Evolutionary conservation across 1,139 yeast species (phyloP), one percentile per base, ranked within the genome.

Genomic region (Candida sp.): DNA sequence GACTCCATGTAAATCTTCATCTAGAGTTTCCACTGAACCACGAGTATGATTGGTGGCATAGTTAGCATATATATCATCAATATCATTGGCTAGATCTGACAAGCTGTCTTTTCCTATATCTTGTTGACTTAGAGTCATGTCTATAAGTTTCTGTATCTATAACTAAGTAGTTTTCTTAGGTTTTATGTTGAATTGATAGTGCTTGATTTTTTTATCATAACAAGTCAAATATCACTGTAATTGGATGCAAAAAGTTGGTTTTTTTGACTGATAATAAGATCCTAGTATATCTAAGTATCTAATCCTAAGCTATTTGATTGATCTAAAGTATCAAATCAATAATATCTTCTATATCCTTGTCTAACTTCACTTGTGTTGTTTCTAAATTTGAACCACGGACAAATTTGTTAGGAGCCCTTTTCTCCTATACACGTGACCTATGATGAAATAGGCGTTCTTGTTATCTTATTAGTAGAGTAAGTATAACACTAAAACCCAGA

Each of bases 11-110:
- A 48, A 39, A 19, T 49, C 48, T 3, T 66, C 60, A 45, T 69
- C 75, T 23, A 71, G 57, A 4, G 73, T 66, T 27, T 66, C 70
- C 15, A 53, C 53, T 36, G 70, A 64, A 19, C 46, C 53, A 43
- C 50, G 50, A 22, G 45, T 22, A 45, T 42, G 39, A 5, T 32
- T 41, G 15, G 43, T 39, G 23, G 53, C 50, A 53, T 69, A 64
- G 40, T 57, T 55, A 46, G 64, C 56, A 54, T 70, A 72, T 33
- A 72, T 70, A 39, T 55, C 54, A 47, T 68, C 67, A 40, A 72
- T 51, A 45, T 71, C 74, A 38, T 56, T 56, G 42, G 61, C 55
- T 45, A 66, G 53, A 39, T 67, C 66, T 42, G 47, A 60, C 15
- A 60, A 50, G 41, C 53, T 50, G n/a, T 11, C 34, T 32, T 32